phyloP scores from a whole-genome alignment of 805 yeast genomes.

The Metschnikowia similis region DNA sequence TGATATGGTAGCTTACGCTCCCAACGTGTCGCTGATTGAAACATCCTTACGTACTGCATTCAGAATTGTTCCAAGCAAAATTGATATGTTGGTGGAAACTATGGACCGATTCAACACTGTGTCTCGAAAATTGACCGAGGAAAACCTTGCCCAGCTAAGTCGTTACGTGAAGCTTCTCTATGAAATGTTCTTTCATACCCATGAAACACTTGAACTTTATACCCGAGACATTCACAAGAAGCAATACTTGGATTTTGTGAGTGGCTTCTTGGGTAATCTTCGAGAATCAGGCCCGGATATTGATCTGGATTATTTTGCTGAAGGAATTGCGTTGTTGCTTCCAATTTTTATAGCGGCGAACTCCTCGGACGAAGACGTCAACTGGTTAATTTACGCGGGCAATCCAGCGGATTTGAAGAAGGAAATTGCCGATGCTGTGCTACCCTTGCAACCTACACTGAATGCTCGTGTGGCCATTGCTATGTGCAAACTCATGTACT shows the following conservation, averaged over 20 bases:
- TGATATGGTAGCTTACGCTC: constrained; percentile 15
- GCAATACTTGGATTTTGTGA: constrained; percentile 14
- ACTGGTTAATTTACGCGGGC: constrained; percentile 12
- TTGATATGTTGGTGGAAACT: neutral
- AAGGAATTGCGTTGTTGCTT: constrained; percentile 53
- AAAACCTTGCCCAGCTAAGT: constrained; percentile 1
- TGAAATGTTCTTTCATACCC: constrained; percentile 4
- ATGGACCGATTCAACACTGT: neutral
- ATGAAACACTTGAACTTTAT: neutral
- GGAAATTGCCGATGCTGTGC: constrained; percentile 41
- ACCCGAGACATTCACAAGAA: neutral
- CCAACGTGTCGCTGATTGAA: neutral
- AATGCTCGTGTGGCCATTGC: constrained; percentile 22
- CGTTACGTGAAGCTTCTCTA: constrained; percentile 7
- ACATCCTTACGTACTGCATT: neutral
- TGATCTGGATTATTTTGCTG: constrained; percentile 55
- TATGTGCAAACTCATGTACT: constrained; percentile 50
- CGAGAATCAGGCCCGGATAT: constrained; percentile 15
- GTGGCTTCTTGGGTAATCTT: constrained; percentile 26
- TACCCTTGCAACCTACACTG: constrained; percentile 27
- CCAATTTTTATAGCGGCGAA: constrained; percentile 46
- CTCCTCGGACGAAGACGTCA: constrained; percentile 13
- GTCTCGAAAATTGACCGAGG: neutral
- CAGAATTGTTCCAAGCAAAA: neutral
- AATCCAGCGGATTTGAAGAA: constrained; percentile 20